Evolutionary conservation across 352 stramenopile species (phyloP).

Genomic region (Nothophytophthora sp.): DNA sequence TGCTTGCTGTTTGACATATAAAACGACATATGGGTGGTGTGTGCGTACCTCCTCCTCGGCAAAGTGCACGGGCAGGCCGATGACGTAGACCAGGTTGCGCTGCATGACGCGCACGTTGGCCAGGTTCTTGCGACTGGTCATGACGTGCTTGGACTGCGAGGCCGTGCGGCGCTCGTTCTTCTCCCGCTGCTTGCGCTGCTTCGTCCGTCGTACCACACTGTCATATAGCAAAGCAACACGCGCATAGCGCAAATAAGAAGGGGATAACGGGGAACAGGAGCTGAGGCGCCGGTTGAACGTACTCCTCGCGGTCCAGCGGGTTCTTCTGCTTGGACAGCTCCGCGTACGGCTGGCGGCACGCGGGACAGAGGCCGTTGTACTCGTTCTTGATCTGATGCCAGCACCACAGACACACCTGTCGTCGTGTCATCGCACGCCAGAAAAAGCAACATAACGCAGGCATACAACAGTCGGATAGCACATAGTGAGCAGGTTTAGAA

Average conservation of each 20-base stretch:
- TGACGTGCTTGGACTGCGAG: constrained; percentile 34
- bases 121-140: constrained; percentile 79
- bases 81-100: constrained; percentile 95
- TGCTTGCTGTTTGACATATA: neutral
- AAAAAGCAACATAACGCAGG: neutral
- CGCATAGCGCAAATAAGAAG: too few species aligned
- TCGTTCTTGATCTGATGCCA: constrained; percentile 99
- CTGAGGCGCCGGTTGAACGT: too few species aligned
- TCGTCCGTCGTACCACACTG: constrained; percentile 76
- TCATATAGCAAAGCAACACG: neutral
- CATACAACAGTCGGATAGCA: too few species aligned
- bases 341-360: constrained; percentile 97
- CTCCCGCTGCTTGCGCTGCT: constrained; percentile 86
- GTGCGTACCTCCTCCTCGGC: constrained; percentile 79
- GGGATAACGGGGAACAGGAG: too few species aligned
- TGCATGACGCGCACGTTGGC: constrained; percentile 93
- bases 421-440: too few species aligned
- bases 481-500: too few species aligned
- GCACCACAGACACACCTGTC: constrained; percentile 99
- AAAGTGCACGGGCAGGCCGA: constrained; percentile 87
- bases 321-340: constrained; percentile 90
- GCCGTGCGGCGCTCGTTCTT: constrained; percentile 74
- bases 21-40: neutral
- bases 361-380: constrained; percentile 97
- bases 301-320: constrained; percentile 96